A percentile compares a stretch with the other conserved stretches of the same genome.
Conservation (phyloP, 768 basidiomycete species). For the Lyophyllum decastes region DNA sequence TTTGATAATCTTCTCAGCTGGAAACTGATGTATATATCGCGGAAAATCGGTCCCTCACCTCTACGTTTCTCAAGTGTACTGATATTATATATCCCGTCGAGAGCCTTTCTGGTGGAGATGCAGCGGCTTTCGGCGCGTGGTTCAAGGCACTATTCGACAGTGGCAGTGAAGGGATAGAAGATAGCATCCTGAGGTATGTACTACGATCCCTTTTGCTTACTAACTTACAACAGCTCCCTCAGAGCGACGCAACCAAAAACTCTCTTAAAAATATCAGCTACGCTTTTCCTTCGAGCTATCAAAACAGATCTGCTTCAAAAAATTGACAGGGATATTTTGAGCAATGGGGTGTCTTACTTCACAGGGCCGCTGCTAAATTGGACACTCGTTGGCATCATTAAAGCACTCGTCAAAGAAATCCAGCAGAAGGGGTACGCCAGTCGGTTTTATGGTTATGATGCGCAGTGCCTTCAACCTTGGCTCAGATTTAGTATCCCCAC, state of each 20-base stretch:
- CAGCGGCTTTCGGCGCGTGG: conserved; percentile 56
- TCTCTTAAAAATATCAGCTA: conserved; percentile 66
- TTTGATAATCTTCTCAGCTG: conserved; percentile 41
- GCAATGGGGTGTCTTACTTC: conserved; percentile 80
- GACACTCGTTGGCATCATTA: conserved; percentile 77
- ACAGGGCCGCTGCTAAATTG: conserved; percentile 72
- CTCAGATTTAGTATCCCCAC: conserved; percentile 47
- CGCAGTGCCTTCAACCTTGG: background rate
- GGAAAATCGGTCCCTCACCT: conserved; percentile 45
- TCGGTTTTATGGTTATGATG: background rate
- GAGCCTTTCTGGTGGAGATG: conserved; percentile 44
- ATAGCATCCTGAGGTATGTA: conserved; percentile 64
- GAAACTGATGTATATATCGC: conserved; percentile 46
- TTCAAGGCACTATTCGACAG: conserved; percentile 78
- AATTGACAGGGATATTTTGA: conserved; percentile 67
- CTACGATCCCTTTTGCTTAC: background rate
- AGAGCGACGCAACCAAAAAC: conserved; percentile 74
- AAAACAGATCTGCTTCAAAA: conserved; percentile 44
- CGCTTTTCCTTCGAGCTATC: conserved; percentile 67
- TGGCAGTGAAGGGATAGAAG: conserved; percentile 81
- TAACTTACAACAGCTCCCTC: background rate
- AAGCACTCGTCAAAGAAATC: conserved; percentile 62
- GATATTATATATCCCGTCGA: conserved; percentile 42
- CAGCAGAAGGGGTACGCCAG: conserved; percentile 50
- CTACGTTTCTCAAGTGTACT: conserved; percentile 52